Conservation (phyloP, 1,284 basidiomycete genomes). For the Mycena sp. region DNA sequence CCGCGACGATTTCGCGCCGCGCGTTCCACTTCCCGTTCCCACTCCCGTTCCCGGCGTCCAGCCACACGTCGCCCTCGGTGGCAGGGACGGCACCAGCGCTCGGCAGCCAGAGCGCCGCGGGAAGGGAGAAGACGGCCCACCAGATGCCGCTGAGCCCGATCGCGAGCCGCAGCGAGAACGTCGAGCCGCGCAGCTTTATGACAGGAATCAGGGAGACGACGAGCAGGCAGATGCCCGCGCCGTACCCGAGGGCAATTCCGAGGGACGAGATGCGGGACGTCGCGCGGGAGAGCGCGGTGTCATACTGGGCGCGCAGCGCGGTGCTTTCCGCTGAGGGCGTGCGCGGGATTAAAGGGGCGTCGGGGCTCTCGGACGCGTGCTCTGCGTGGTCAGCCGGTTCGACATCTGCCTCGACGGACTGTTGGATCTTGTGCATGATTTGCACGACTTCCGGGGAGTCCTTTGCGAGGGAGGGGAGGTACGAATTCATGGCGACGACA, state of each 20-base stretch:
- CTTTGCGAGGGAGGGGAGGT: slow-evolving; percentile 81
- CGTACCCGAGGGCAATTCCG: slow-evolving; percentile 87
- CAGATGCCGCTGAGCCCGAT: slow-evolving; percentile 85
- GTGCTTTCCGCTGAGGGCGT: slow-evolving; percentile 12
- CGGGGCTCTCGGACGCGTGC: slow-evolving; percentile 27
- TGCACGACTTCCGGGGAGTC: slow-evolving; percentile 67
- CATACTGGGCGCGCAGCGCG: slow-evolving; percentile 50
- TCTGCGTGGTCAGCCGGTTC: slow-evolving; percentile 31
- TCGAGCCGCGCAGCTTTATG: slow-evolving; percentile 70
- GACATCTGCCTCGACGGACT: slow-evolving; percentile 30
- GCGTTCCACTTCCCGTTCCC: slow-evolving; percentile 52
- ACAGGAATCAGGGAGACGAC: slow-evolving; percentile 81
- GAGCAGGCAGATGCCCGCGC: slow-evolving; percentile 77
- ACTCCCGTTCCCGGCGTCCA: no score
- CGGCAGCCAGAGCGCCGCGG: slow-evolving; percentile 79
- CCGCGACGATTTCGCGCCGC: slow-evolving; percentile 60
- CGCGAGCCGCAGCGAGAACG: slow-evolving; percentile 77
- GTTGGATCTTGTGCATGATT: slow-evolving; percentile 51
- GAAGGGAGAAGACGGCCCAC: slow-evolving; percentile 86
- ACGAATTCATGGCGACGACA: slow-evolving; percentile 90
- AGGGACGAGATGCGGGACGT: slow-evolving; percentile 84
- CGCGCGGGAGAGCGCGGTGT: slow-evolving; percentile 66
- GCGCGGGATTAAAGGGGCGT: slow-evolving; percentile 19
- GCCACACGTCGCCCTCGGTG: slow-evolving; percentile 28
- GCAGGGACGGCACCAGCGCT: slow-evolving; percentile 31